Conservation (phyloP, 2,329 filamentous ascomycete genomes). For the Thielaviopsis ethacetica region DNA sequence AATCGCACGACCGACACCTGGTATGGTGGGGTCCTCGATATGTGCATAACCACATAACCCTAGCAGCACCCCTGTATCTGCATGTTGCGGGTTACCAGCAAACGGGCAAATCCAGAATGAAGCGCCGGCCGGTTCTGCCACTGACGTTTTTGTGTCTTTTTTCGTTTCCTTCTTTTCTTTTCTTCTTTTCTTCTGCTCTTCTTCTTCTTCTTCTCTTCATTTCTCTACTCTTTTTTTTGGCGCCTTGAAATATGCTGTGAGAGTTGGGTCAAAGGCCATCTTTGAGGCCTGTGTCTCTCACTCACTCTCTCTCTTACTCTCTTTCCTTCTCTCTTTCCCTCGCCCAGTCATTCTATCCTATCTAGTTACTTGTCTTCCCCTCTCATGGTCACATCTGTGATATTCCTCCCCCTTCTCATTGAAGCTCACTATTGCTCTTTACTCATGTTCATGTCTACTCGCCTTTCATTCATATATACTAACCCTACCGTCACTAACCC, state of each 20-base stretch:
- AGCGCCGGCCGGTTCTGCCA: constrained; percentile 2
- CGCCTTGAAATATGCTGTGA: too few species aligned
- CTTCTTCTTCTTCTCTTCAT: constrained; percentile 7
- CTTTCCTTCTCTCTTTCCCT: too few species aligned
- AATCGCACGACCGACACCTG: not conserved
- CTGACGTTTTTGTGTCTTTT: constrained; percentile 5
- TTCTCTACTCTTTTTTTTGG: not conserved
- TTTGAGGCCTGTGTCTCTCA: too few species aligned
- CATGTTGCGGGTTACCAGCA: not conserved
- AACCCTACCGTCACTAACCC: not conserved
- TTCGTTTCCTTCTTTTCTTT: constrained; percentile 1
- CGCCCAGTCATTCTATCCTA: too few species aligned
- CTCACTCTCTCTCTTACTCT: constrained; percentile 7
- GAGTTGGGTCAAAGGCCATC: too few species aligned
- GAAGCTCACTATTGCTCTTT: too few species aligned
- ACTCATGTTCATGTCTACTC: not conserved
- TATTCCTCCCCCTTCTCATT: too few species aligned
- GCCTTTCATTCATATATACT: not conserved
- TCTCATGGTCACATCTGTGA: too few species aligned
- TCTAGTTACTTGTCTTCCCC: too few species aligned
- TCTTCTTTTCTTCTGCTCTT: not conserved
- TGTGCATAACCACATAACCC: not conserved
- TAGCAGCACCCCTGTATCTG: not conserved
- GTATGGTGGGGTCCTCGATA: not conserved
- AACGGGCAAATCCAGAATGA: not conserved